These are phyloP conservation scores for Dendrocalamus latiflorus DNA, from an alignment of 202 grass and related monocot species.

Conservation along the genomic window DNA sequence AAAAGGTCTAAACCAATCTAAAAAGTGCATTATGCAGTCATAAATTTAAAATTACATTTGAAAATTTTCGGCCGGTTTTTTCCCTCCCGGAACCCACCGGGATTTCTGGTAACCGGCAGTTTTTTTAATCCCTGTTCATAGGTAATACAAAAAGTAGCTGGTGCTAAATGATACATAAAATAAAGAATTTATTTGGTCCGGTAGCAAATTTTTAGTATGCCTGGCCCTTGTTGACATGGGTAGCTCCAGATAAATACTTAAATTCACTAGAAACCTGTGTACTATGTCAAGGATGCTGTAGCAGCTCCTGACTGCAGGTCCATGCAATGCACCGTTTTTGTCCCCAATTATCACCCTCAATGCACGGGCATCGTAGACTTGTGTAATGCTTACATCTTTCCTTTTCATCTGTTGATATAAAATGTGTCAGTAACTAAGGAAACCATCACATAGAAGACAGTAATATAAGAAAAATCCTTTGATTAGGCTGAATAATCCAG, in stretches of 20 bases:
- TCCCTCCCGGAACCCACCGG: too few species aligned
- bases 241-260: slow-evolving; percentile 22
- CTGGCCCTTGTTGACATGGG: background rate
- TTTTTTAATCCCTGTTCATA: background rate
- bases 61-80: too few species aligned
- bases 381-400: slow-evolving; percentile 76
- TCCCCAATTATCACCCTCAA: slow-evolving; percentile 94
- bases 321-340: slow-evolving; percentile 86
- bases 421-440: slow-evolving; percentile 9
- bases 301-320: slow-evolving; percentile 88
- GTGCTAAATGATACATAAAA: slow-evolving; percentile 3
- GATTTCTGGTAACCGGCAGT: too few species aligned
- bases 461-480: slow-evolving; percentile 1
- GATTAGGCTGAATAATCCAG: background rate
- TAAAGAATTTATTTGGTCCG: background rate
- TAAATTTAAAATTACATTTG: too few species aligned
- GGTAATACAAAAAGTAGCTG: background rate
- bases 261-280: slow-evolving; percentile 62
- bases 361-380: slow-evolving; percentile 90
- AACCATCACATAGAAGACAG: background rate
- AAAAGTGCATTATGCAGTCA: too few species aligned
- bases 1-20: too few species aligned
- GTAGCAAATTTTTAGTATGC: background rate
- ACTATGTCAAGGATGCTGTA: slow-evolving; percentile 89
- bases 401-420: slow-evolving; percentile 71